Conservation (phyloP, 139 green algal genomes). For the Tetradesmus lagerheimii region DNA sequence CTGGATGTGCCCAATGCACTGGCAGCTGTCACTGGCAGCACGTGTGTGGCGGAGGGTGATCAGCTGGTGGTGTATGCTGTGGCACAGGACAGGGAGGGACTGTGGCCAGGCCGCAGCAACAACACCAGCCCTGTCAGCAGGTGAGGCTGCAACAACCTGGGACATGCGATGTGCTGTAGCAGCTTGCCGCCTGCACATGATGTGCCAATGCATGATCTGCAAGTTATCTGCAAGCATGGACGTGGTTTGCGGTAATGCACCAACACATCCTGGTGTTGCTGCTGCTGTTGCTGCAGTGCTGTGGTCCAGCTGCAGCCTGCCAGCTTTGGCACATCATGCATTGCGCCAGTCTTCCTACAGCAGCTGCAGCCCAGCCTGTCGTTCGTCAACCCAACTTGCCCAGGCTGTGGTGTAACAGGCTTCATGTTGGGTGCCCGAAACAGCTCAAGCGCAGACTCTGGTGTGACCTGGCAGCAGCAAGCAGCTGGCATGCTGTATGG, state of each 20-base stretch:
- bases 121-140: conserved; percentile 58
- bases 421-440: conserved; percentile 18
- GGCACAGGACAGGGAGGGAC: conserved; percentile 55
- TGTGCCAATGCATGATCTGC: neutral
- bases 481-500: conserved; percentile 18
- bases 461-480: conserved; percentile 38
- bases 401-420: neutral
- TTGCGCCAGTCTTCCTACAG: conserved; percentile 12
- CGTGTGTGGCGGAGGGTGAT: conserved; percentile 54
- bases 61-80: conserved; percentile 57
- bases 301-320: neutral
- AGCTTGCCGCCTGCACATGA: neutral
- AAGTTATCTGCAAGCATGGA: neutral
- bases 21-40: neutral
- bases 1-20: conserved; percentile 9
- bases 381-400: neutral
- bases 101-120: conserved; percentile 23
- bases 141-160: neutral
- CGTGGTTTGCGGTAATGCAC: too few relatives aligned
- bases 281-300: neutral
- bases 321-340: conserved; percentile 18
- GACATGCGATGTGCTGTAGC: neutral
- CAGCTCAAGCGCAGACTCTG: neutral
- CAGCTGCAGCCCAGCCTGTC: conserved; percentile 29
- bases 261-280: neutral